Base-by-base conservation (phyloP, 768 basidiomycete genomes). In the Lactarius deliciosus region DNA sequence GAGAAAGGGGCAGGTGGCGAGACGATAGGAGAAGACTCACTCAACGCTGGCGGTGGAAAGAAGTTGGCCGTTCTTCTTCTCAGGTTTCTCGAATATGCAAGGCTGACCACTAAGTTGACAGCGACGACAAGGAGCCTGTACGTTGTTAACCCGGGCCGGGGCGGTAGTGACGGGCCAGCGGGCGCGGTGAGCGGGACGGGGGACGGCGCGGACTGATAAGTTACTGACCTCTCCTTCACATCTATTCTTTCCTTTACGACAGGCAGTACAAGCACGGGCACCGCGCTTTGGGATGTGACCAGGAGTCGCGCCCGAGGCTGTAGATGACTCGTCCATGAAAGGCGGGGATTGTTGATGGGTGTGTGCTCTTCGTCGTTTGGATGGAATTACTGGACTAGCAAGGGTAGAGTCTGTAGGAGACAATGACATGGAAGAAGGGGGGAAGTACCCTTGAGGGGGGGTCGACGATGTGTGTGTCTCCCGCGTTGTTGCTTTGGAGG, bases 241-340 rank as follows among this genome's bases (percentile, higher is more conserved):
- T 76, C 92, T 82, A 81, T 95, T 95, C 82, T 94, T 95, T 65
- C 92, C 92, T 73, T 92, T 92, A 75, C 92, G 86, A 78, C 92
- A 94, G 69, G 89, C 86, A 18, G 92, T 93, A 76, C 92, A 94
- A 63, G 92, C 92, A 69, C 91, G 82, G 63, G 91, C 90, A n/a
- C 92, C 92, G 72, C 92, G 83, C 83, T 94, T 94, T 54, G 92
- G 91, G 71, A 92, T 90, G 76, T 93, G 90, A n/a, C 81, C 74
- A 36, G 81, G 36, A 63, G 76, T 64, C 38, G 43, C 20, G 40
- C 60, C 64, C 78, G 81, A 25, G 72, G 61, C 20, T 64, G 66
- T 71, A 71, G 50, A 64, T 64, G 68, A 66, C n/a, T 66, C 69
- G 20, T 63, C 50, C 75, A 76, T 69, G 72, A 78, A 74, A 15